phyloP scores from a whole-genome alignment of 208 protist genomes.

The Lotmaria passim region DNA sequence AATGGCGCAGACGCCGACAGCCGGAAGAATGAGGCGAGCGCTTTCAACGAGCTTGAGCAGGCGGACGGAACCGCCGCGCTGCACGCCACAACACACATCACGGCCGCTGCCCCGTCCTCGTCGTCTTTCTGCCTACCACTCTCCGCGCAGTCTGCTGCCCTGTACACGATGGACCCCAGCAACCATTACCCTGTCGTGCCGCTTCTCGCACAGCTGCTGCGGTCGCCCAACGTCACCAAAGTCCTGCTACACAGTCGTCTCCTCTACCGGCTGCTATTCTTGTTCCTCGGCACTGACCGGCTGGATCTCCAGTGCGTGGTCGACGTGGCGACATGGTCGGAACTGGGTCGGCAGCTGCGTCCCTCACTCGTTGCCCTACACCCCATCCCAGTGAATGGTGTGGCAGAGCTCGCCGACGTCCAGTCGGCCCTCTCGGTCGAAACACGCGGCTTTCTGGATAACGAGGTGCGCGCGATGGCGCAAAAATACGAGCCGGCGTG shows the following conservation, averaged over 20 bases:
- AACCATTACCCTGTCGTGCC: constrained; percentile 47
- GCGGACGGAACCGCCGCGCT: neutral
- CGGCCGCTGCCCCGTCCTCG: neutral
- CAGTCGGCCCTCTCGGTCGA: constrained; percentile 20
- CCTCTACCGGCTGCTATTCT: constrained; percentile 70
- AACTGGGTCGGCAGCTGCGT: constrained; percentile 36
- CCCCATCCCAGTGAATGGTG: constrained; percentile 14
- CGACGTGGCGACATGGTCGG: constrained; percentile 52
- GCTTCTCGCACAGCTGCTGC: constrained; percentile 63
- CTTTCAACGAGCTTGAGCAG: neutral
- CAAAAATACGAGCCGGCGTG: neutral
- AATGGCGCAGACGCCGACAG: neutral
- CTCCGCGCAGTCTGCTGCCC: constrained; percentile 31
- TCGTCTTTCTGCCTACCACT: neutral
- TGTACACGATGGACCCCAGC: constrained; percentile 51
- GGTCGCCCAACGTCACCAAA: constrained; percentile 43
- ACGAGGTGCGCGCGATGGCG: constrained; percentile 13
- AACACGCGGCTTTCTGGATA: constrained; percentile 18
- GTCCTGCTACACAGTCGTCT: constrained; percentile 54
- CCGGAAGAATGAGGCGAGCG: neutral
- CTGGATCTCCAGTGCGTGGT: constrained; percentile 67
- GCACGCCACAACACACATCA: neutral
- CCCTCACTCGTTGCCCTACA: constrained; percentile 3
- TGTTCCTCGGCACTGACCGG: constrained; percentile 79
- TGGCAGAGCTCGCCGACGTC: constrained; percentile 13